Conservation (phyloP, 1,284 basidiomycete genomes). For the Pseudozyma flocculosa region DNA sequence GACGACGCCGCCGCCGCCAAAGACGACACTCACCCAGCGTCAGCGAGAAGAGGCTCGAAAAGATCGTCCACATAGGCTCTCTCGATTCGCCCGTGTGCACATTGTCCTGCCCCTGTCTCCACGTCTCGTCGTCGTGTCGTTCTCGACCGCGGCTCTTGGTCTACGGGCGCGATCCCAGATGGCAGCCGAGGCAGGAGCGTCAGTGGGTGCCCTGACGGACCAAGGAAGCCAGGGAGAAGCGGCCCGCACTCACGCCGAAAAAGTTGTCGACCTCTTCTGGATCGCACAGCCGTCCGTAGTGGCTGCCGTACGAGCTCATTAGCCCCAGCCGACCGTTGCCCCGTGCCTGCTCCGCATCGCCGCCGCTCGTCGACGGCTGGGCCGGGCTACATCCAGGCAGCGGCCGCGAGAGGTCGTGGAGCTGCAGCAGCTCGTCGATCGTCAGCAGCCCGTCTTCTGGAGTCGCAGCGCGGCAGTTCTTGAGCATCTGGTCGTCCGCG, state of each 20-base stretch:
- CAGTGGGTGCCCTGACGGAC: too few relatives aligned
- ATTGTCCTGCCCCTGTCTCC: constrained; percentile 31
- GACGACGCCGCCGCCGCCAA: too few relatives aligned
- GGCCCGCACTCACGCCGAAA: constrained; percentile 16
- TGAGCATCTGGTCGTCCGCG: constrained; percentile 67
- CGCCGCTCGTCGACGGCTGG: neutral
- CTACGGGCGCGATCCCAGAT: too few relatives aligned
- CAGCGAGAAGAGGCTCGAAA: constrained; percentile 49
- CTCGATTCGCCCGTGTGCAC: constrained; percentile 36
- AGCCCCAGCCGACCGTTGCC: constrained; percentile 8
- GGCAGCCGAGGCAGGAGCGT: neutral
- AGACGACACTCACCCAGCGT: constrained; percentile 29
- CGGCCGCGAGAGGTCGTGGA: constrained; percentile 61
- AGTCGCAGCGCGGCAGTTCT: constrained; percentile 70
- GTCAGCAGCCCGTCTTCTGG: constrained; percentile 73
- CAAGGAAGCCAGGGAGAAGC: neutral
- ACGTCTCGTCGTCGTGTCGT: constrained; percentile 42
- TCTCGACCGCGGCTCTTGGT: constrained; percentile 26
- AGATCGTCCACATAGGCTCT: constrained; percentile 57
- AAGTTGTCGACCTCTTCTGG: constrained; percentile 36
- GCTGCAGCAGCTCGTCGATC: constrained; percentile 65
- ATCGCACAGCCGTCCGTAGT: constrained; percentile 57
- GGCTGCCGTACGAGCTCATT: constrained; percentile 60
- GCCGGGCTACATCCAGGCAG: constrained; percentile 6
- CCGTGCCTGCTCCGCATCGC: neutral